Percentiles rank a stretch among this genome's conserved stretches.
Evolutionary conservation across 306 rosid species (phyloP).

Genomic region (Casuarina equisetifolia): DNA sequence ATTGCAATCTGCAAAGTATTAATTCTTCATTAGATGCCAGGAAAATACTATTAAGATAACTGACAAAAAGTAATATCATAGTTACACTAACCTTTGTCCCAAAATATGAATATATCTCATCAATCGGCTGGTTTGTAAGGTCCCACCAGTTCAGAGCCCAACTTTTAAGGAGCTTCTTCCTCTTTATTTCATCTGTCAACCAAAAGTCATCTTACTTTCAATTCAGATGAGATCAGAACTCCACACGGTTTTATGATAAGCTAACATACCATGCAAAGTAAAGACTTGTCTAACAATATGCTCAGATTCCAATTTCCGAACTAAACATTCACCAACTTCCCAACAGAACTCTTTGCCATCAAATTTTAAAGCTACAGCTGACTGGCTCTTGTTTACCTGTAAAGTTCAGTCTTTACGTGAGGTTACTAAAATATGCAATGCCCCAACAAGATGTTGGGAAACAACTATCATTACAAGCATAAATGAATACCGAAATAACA

Average conservation of each 20-base stretch:
- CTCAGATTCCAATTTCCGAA: slow-evolving; percentile 70
- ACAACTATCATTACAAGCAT: not conserved
- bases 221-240: slow-evolving; percentile 17
- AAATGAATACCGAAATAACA: too few species aligned
- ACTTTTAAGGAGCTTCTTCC: slow-evolving; percentile 73
- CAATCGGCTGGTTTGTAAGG: slow-evolving; percentile 78
- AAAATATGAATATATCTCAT: slow-evolving; percentile 80
- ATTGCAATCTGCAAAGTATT: slow-evolving; percentile 68
- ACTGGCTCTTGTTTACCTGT: slow-evolving; percentile 63
- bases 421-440: slow-evolving; percentile 2
- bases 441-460: not conserved
- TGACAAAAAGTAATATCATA: slow-evolving; percentile 15
- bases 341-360: slow-evolving; percentile 56
- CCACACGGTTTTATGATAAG: slow-evolving; percentile 27
- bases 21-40: slow-evolving; percentile 29
- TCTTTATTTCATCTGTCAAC: slow-evolving; percentile 69
- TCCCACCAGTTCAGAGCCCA: slow-evolving; percentile 95
- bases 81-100: slow-evolving; percentile 73
- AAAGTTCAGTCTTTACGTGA: slow-evolving; percentile 19
- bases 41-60: slow-evolving; percentile 13
- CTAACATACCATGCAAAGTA: slow-evolving; percentile 84
- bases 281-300: slow-evolving; percentile 75
- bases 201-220: slow-evolving; percentile 36
- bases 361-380: slow-evolving; percentile 49
- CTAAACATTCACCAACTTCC: slow-evolving; percentile 73